Percentiles rank a stretch among this genome's conserved stretches.
phyloP scores from a whole-genome alignment of 129 eudicot genomes.

The Chrysanthemum lavandulifolium region DNA sequence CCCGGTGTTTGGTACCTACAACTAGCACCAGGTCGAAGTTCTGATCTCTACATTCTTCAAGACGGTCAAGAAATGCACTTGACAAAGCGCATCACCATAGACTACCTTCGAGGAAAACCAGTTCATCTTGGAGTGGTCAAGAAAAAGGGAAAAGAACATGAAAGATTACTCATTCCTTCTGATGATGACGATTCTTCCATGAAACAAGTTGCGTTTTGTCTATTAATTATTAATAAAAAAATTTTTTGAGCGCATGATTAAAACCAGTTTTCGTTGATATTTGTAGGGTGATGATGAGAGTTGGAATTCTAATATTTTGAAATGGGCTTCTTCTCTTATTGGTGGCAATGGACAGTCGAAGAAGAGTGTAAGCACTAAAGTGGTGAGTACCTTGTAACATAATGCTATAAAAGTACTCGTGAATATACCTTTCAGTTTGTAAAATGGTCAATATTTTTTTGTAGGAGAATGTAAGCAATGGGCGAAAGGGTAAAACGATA shows the following conservation, averaged over 20 bases:
- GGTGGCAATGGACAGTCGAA: conserved; percentile 72
- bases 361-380: conserved; percentile 46
- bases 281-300: conserved; percentile 52
- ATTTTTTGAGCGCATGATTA: neutral
- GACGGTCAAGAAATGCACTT: conserved; percentile 52
- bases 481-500: conserved; percentile 74
- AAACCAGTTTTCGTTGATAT: conserved; percentile 9
- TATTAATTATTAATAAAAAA: neutral
- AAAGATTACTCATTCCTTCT: conserved; percentile 60
- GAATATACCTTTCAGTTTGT: neutral
- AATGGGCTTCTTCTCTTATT: conserved; percentile 94
- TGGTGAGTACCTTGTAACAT: conserved; percentile 38
- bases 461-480: conserved; percentile 52
- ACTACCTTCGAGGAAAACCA: conserved; percentile 76
- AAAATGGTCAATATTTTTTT: conserved; percentile 17
- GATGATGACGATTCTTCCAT: conserved; percentile 56
- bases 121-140: conserved; percentile 86
- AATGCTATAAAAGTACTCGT: neutral
- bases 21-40: conserved; percentile 98
- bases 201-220: conserved; percentile 42
- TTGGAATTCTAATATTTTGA: conserved; percentile 89
- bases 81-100: conserved; percentile 65
- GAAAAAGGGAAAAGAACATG: conserved; percentile 88
- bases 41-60: conserved; percentile 78
- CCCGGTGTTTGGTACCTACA: conserved; percentile 96